Base-by-base conservation (phyloP, 2,329 filamentous ascomycete genomes). In the Corynespora cassiicola region DNA sequence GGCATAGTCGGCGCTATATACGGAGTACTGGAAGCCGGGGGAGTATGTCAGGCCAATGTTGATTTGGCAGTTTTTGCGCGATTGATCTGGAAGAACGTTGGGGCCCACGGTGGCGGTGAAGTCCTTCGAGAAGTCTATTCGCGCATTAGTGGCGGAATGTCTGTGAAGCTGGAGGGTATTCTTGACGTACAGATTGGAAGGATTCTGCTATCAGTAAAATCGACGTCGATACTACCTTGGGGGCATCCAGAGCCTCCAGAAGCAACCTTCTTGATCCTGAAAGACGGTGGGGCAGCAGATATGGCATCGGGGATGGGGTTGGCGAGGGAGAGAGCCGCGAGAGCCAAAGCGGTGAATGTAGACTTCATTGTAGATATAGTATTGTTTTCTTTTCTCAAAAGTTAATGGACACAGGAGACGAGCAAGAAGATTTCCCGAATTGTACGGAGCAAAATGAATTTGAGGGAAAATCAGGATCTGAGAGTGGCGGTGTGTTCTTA, bases 11-110 rank as follows among this genome's bases (percentile, higher is more conserved):
- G 63, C 61, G 41, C 49, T 56, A 42, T 59, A 65, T 9, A 70
- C 49, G 25, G 58, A 33, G 57, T 68, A 60, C 46, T 65, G 39
- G 65, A 64, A 64, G 50, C 69, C 72, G 48, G 62, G 54, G 16
- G 37, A 58, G 47, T 52, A 68, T 36, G 59, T 38, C 16, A 63
- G 46, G n/a, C 48, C 46, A 39, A 70, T 47, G 44, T 64, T 67
- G 38, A 70, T 50, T 34, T 69, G 65, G 57, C 64, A 69, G 54
- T 65, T 65, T 40, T 69, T 69, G 44, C 66, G 63, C 12, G 58
- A 60, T 18, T 66, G 52, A 25, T 53, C 49, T 28, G 52, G 34
- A 2, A 47, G 26, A 18, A 56, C 48, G 19, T 38, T 39, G 26
- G 50, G 39, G 10, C 64, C 65, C 14, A 65, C 60, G 7, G 42